Evolutionary conservation across 352 stramenopile genomes (phyloP).

Genomic region (Blastocystis sp.): DNA sequence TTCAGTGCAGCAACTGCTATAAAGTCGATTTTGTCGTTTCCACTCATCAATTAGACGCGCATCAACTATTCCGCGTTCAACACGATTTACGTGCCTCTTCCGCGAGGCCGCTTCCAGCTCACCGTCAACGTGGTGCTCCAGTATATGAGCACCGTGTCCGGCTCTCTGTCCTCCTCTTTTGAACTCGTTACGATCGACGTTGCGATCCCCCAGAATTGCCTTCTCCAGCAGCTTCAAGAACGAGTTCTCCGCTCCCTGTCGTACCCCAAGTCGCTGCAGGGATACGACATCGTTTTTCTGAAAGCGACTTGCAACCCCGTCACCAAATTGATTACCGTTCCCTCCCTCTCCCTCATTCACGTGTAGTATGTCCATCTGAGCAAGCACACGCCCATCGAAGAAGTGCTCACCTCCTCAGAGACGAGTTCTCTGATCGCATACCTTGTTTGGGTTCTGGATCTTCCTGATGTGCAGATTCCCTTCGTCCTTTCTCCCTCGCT

Average conservation of each 20-base stretch:
- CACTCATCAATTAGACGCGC: neutral
- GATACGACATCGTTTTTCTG: neutral
- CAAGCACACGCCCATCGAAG: neutral
- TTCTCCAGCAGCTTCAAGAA: neutral
- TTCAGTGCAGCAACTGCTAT: slow-evolving; percentile 36
- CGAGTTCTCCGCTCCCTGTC: neutral
- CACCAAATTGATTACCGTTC: neutral
- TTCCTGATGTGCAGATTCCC: neutral
- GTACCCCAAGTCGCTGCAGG: neutral
- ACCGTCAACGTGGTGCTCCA: slow-evolving; percentile 48
- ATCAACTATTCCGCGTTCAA: slow-evolving; percentile 20
- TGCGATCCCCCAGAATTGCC: neutral
- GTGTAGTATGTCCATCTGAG: neutral
- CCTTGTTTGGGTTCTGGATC: neutral
- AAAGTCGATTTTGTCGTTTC: neutral
- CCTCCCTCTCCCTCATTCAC: neutral
- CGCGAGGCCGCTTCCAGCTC: slow-evolving; percentile 2
- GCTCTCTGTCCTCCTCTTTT: neutral
- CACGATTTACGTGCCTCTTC: slow-evolving; percentile 33
- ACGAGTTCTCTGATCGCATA: neutral
- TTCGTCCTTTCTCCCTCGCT: neutral
- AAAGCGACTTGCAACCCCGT: neutral
- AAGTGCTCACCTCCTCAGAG: neutral
- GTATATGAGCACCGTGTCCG: neutral
- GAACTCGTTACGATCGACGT: neutral